Percentiles rank a stretch among this genome's conserved stretches.
phyloP scores from a whole-genome alignment of 345 rosid species.

The Dipteronia sinensis region DNA sequence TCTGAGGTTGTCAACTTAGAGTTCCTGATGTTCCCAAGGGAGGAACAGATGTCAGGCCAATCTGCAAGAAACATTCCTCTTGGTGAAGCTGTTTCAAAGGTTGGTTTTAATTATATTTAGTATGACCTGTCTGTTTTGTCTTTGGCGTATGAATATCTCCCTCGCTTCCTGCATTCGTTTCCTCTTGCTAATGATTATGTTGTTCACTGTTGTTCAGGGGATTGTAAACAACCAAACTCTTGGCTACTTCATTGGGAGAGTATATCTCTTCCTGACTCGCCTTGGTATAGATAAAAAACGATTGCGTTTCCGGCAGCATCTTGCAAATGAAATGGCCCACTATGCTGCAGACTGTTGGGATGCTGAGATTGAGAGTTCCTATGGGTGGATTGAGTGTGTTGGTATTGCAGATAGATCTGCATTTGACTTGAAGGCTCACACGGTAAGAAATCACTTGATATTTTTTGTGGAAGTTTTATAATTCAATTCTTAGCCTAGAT shows the following conservation, averaged over 20 bases:
- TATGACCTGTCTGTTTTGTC: slow-evolving; percentile 4
- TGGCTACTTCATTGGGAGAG: slow-evolving; percentile 96
- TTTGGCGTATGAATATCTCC: not conserved
- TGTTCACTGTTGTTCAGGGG: slow-evolving; percentile 49
- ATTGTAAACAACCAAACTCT: slow-evolving; percentile 93
- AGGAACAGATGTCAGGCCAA: slow-evolving; percentile 82
- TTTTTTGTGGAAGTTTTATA: not conserved
- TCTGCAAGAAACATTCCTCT: slow-evolving; percentile 62
- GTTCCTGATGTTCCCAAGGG: slow-evolving; percentile 92
- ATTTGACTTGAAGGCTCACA: slow-evolving; percentile 80
- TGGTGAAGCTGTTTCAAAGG: slow-evolving; percentile 86
- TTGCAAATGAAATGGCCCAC: slow-evolving; percentile 98
- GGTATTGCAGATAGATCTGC: slow-evolving; percentile 99
- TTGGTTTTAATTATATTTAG: slow-evolving; percentile 22
- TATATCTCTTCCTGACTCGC: slow-evolving; percentile 72
- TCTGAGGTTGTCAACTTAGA: slow-evolving; percentile 64
- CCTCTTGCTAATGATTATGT: slow-evolving; percentile 9
- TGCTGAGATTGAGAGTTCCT: slow-evolving; percentile 92
- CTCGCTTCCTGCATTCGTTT: not conserved
- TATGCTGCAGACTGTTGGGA: slow-evolving; percentile 99
- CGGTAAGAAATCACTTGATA: slow-evolving; percentile 43
- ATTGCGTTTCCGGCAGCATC: slow-evolving; percentile 90
- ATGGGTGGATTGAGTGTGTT: slow-evolving; percentile 99
- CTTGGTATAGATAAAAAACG: slow-evolving; percentile 86
- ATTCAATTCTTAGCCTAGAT: not conserved